Base-by-base conservation (phyloP, 148 eudicot species). In the Oxyria digyna region DNA sequence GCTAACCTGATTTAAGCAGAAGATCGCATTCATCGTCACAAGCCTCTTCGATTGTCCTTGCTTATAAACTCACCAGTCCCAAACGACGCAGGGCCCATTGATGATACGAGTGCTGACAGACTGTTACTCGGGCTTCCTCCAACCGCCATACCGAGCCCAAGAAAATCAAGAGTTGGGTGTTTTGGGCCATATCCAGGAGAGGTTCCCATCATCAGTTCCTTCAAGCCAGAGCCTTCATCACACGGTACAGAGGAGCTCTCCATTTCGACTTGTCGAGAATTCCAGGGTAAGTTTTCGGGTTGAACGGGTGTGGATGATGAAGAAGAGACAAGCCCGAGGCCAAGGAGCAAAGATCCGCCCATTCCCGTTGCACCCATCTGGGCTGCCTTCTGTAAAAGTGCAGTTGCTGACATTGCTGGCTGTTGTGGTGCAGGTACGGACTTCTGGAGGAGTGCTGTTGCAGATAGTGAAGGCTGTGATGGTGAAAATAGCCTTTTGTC, bases 371-470 rank as follows among this genome's bases (percentile, higher is more conserved):
- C 81, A n/a, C 98, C 98, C 76, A 94, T 82, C 48, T 94, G 96
- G 66, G 95, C 96, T 7, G 98, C 98, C 74, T 94, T 94, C 68
- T 94, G 98, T 13, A 94, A 85, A 69, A 94, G 77, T n/a, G 98
- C 98, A 4, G 98, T 94, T 37, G 97, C 98, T 18, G 98, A 90
- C 91, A 90, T 80, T 3, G 96, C 85, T 11, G 98, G 96, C 74
- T 85, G 97, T 10, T 84, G 82, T 17, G 94, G 57, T 50, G 20
- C 31, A 8, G 62, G 62, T 21, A 24, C 96, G 8, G 98, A 97
- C 73, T 90, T 94, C 70, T 94, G 98, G 13, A 94, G 87, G 69
- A 94, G 75, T 20, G 98, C 97, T 6, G 98, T 90, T 32, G 97
- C 98, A 15, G 98, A 90, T 89, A 90, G 79, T 6, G 96, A 84